These are phyloP conservation scores for Trametes sanguinea DNA, from an alignment of 768 basidiomycete species.

Conservation along the genomic window DNA sequence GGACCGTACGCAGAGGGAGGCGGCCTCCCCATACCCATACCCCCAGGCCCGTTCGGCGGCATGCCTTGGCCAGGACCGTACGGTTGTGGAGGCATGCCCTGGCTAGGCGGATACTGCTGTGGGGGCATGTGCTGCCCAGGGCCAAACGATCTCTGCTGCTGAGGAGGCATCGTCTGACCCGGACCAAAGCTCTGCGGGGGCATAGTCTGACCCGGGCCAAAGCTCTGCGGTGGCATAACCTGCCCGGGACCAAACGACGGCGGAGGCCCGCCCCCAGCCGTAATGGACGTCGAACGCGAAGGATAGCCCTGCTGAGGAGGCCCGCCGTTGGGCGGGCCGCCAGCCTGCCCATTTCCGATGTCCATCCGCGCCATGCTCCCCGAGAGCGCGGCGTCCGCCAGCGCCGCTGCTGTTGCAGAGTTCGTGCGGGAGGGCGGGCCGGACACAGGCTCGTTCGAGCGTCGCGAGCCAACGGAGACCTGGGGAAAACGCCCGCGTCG, in stretches of 20 bases:
- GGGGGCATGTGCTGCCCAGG: conserved; percentile 23
- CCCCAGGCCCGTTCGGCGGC: conserved; percentile 6
- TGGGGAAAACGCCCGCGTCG: conserved; percentile 23
- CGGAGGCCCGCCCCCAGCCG: conserved; percentile 10
- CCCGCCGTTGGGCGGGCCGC: background rate
- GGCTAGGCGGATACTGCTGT: conserved; percentile 17
- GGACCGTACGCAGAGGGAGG: conserved; percentile 15
- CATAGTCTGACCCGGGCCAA: conserved; percentile 26
- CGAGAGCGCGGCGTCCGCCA: conserved; percentile 21
- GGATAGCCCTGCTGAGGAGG: conserved; percentile 19
- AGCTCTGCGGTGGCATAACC: conserved; percentile 22
- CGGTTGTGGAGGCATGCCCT: conserved; percentile 24
- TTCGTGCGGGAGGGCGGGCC: conserved; percentile 17
- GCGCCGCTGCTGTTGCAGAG: conserved; percentile 19
- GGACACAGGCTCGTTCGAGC: conserved; percentile 13
- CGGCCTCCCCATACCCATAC: conserved; percentile 5
- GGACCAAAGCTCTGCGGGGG: conserved; percentile 10
- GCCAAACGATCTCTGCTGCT: conserved; percentile 7
- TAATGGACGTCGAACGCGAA: conserved; percentile 28
- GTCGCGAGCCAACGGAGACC: conserved; percentile 11
- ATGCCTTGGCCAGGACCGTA: conserved; percentile 11
- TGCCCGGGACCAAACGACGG: conserved; percentile 36
- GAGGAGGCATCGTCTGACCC: conserved; percentile 6
- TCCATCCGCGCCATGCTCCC: conserved; percentile 15
- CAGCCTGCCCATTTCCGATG: conserved; percentile 9